These are phyloP conservation scores for Gossypium aridum DNA, from an alignment of 441 rosid genomes.

Conservation along the genomic window DNA sequence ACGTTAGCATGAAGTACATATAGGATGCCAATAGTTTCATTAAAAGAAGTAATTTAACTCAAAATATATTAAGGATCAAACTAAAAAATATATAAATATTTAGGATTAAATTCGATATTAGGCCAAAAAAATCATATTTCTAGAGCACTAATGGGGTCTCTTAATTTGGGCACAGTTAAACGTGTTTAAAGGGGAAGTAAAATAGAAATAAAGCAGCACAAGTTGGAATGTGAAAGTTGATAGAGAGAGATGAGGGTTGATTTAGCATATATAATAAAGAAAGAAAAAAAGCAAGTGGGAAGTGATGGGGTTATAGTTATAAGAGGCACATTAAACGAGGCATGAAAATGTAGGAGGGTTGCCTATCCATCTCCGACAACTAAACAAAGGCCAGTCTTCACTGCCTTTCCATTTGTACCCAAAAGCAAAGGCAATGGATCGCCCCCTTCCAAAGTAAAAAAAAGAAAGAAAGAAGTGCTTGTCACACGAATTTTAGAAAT, in stretches of 20 bases:
- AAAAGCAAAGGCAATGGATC: slow-evolving; percentile 17
- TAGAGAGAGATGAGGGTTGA: neutral
- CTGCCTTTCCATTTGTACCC: slow-evolving; percentile 47
- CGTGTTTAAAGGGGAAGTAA: neutral
- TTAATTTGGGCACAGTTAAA: neutral
- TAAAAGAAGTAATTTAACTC: too few species aligned
- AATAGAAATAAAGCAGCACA: neutral
- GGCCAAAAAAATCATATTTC: too few species aligned
- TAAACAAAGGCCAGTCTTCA: slow-evolving; percentile 32
- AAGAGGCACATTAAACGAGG: slow-evolving; percentile 28
- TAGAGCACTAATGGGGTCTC: neutral
- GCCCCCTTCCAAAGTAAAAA: neutral
- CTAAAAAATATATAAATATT: too few species aligned
- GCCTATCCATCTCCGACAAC: slow-evolving; percentile 48
- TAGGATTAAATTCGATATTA: too few species aligned
- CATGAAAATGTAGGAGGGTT: slow-evolving; percentile 24
- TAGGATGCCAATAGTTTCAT: too few species aligned
- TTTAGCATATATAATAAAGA: neutral
- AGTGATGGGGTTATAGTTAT: neutral
- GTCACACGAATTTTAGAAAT: neutral
- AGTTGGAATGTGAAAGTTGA: neutral
- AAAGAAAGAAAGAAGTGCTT: neutral
- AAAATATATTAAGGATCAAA: too few species aligned
- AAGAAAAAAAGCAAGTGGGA: neutral
- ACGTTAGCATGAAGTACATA: too few species aligned